Percentiles rank a stretch among this genome's conserved stretches.
phyloP scores from a whole-genome alignment of 2,329 filamentous ascomycete species.

The Aspergillus fumigatiaffinis region DNA sequence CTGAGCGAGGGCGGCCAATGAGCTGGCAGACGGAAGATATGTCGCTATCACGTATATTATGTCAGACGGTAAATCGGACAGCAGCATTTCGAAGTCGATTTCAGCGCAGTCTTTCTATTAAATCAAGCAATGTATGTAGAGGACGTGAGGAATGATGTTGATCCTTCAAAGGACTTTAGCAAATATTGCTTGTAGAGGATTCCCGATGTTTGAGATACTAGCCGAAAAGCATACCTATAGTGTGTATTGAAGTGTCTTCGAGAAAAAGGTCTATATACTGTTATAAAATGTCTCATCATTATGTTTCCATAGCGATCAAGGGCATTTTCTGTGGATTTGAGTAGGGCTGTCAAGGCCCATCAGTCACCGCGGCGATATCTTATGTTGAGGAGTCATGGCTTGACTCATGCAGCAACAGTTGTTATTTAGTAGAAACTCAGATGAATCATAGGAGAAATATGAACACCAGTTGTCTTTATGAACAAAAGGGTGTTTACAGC shows the following conservation, averaged over 20 bases:
- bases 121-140: background rate
- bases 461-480: background rate
- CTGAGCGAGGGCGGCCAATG: constrained; percentile 42
- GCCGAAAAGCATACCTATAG: background rate
- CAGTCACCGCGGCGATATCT: constrained; percentile 2
- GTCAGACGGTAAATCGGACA: constrained; percentile 39
- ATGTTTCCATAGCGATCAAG: background rate
- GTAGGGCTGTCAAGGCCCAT: background rate
- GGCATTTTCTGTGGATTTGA: background rate
- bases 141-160: background rate
- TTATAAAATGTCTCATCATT: background rate
- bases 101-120: background rate
- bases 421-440: background rate
- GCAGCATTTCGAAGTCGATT: constrained; percentile 16
- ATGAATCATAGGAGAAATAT: background rate
- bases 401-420: constrained; percentile 3
- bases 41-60: constrained; percentile 41
- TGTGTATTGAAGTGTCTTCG: background rate
- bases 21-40: constrained; percentile 44
- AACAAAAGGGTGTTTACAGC: background rate
- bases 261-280: background rate
- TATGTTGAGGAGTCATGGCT: constrained; percentile 4
- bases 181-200: background rate
- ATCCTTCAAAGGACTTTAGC: background rate
- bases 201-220: background rate